phyloP scores from a whole-genome alignment of 768 basidiomycete genomes.

The Cubamyces lactineus region DNA sequence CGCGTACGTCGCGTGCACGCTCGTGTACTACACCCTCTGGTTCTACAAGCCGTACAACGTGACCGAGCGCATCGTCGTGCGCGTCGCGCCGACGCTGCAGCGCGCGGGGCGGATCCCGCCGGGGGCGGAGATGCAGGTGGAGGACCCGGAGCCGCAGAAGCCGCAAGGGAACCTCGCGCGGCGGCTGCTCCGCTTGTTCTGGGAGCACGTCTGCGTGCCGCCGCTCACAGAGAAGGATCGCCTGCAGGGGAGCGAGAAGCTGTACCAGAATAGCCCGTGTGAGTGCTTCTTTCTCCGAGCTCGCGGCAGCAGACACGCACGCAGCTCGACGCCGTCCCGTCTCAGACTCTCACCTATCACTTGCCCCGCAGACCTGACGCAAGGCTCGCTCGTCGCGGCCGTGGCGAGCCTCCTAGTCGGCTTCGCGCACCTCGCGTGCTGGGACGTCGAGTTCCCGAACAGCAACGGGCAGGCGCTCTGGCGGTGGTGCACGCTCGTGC shows the following conservation, averaged over 20 bases:
- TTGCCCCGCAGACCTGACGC: slow-evolving; percentile 15
- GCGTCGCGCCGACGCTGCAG: slow-evolving; percentile 3
- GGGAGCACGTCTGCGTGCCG: slow-evolving; percentile 8
- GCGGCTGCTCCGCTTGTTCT: background rate
- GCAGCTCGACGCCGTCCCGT: no score
- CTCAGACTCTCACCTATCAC: background rate
- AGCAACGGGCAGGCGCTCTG: slow-evolving; percentile 23
- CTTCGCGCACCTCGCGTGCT: slow-evolving; percentile 24
- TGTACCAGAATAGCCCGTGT: slow-evolving; percentile 25
- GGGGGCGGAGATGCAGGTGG: background rate
- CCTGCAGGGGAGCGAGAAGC: slow-evolving; percentile 16
- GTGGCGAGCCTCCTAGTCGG: slow-evolving; percentile 17
- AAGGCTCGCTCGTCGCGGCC: slow-evolving; percentile 22
- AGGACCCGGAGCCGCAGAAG: background rate
- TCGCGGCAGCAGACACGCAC: background rate
- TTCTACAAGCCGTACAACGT: slow-evolving; percentile 23
- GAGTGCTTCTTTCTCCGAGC: background rate
- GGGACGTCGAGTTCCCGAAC: slow-evolving; percentile 25
- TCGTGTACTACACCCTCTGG: slow-evolving; percentile 24
- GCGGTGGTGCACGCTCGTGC: slow-evolving; percentile 16
- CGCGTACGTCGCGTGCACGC: slow-evolving; percentile 24
- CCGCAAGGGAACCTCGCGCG: background rate
- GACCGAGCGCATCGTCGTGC: slow-evolving; percentile 19
- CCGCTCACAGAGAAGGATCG: slow-evolving; percentile 15
- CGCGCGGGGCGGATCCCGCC: slow-evolving; percentile 2